These are phyloP conservation scores for Chlorella ohadii DNA, from an alignment of 139 green algal genomes.

Conservation along the genomic window DNA sequence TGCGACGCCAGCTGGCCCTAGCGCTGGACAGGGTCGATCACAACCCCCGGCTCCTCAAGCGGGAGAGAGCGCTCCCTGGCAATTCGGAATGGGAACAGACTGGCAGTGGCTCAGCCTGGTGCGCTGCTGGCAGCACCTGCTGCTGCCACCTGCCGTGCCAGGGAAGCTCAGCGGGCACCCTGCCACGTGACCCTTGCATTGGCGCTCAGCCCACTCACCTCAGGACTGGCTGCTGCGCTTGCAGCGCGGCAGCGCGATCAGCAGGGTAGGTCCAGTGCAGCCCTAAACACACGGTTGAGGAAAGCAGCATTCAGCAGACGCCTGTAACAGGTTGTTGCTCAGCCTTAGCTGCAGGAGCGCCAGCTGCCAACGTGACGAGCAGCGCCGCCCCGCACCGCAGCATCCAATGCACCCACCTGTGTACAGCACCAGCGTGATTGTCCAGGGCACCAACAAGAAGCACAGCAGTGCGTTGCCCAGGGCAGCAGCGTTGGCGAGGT, in stretches of 20 bases:
- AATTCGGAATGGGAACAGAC: too few relatives aligned
- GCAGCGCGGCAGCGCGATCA: constrained; percentile 39
- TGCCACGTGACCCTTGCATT: not conserved
- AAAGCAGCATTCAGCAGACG: not conserved
- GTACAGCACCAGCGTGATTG: constrained; percentile 57
- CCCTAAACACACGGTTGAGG: constrained; percentile 3
- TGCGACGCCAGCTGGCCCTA: not conserved
- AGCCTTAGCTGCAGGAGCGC: too few relatives aligned
- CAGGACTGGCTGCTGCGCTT: constrained; percentile 12
- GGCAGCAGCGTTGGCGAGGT: constrained; percentile 45
- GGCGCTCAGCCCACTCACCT: not conserved
- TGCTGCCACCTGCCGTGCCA: too few relatives aligned
- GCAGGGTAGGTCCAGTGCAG: constrained; percentile 62
- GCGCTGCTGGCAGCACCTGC: too few relatives aligned
- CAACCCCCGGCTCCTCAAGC: not conserved
- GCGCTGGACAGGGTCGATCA: not conserved
- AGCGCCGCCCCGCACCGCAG: too few relatives aligned
- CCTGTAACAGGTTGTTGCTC: too few relatives aligned
- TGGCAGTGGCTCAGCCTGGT: not conserved
- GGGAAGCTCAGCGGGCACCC: not conserved
- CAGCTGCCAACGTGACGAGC: too few relatives aligned
- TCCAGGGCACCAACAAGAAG: constrained; percentile 51
- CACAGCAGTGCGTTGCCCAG: constrained; percentile 48
- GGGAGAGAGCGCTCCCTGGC: not conserved
- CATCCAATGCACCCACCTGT: constrained; percentile 41